phyloP scores from a whole-genome alignment of 352 stramenopile genomes.

The Peronosclerospora sorghi region DNA sequence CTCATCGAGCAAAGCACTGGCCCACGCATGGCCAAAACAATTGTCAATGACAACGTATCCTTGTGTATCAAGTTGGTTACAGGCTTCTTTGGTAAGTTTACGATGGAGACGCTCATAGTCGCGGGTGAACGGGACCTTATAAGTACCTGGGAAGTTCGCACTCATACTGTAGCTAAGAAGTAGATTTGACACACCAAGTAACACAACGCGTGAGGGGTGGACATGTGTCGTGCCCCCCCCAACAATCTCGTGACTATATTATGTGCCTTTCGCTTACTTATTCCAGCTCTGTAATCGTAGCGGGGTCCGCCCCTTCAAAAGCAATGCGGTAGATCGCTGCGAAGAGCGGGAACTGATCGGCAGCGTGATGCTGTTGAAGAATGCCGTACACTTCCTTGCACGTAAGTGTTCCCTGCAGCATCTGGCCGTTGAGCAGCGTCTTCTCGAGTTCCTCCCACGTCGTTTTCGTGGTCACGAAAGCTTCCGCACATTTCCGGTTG shows the following conservation, averaged over 20 bases:
- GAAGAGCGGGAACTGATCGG: constrained; percentile 87
- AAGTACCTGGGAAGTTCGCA: constrained; percentile 28
- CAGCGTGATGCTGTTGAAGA: constrained; percentile 72
- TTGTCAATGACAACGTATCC: constrained; percentile 60
- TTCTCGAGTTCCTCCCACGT: constrained; percentile 89
- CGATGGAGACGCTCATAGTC: constrained; percentile 36
- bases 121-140: constrained; percentile 38
- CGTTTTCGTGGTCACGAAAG: constrained; percentile 79
- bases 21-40: constrained; percentile 48
- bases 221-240: too few species aligned
- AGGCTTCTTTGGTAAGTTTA: constrained; percentile 34
- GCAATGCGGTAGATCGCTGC: constrained; percentile 90
- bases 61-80: constrained; percentile 32
- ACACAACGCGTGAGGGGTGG: neutral
- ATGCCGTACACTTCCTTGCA: constrained; percentile 90
- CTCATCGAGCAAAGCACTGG: constrained; percentile 43
- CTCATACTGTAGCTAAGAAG: constrained; percentile 3
- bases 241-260: too few species aligned
- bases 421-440: constrained; percentile 93
- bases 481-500: constrained; percentile 94
- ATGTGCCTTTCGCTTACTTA: neutral
- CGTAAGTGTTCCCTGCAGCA: constrained; percentile 93
- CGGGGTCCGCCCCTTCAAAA: constrained; percentile 79
- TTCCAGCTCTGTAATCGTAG: constrained; percentile 63
- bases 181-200: too few species aligned